phyloP scores from a whole-genome alignment of 805 yeast species.

The Ogataea salicorniae region DNA sequence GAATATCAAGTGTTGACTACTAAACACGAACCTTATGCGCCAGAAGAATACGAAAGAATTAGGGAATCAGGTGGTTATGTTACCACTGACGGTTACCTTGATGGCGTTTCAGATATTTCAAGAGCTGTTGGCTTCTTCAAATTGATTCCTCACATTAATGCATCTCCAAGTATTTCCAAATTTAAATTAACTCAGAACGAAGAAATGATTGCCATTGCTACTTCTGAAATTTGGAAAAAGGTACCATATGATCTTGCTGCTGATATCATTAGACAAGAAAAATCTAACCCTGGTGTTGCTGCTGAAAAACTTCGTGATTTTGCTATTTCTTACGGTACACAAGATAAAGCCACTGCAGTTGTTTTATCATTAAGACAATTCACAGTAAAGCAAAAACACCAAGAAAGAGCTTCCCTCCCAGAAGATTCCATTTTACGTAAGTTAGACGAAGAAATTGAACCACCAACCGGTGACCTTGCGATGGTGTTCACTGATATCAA shows the following conservation, averaged over 20 bases:
- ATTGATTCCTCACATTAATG: conserved; percentile 79
- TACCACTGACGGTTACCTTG: conserved; percentile 75
- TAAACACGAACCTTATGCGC: conserved; percentile 78
- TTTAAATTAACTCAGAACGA: conserved; percentile 61
- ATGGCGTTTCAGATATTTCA: conserved; percentile 77
- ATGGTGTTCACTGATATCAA: conserved; percentile 97
- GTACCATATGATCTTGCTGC: conserved; percentile 82
- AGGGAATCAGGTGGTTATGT: conserved; percentile 91
- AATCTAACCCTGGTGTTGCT: conserved; percentile 80
- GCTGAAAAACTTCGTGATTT: conserved; percentile 92
- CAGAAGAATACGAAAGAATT: conserved; percentile 77
- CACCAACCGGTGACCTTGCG: conserved; percentile 92
- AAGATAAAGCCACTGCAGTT: conserved; percentile 72
- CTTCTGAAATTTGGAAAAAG: conserved; percentile 79
- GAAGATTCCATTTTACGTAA: conserved; percentile 79
- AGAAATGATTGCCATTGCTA: conserved; percentile 80
- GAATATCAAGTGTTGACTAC: conserved; percentile 68
- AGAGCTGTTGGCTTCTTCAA: conserved; percentile 91
- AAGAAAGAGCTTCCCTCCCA: conserved; percentile 41
- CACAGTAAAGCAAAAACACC: conserved; percentile 30
- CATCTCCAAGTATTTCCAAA: conserved; percentile 76
- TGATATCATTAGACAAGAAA: conserved; percentile 79
- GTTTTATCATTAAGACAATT: conserved; percentile 67
- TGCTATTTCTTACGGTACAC: conserved; percentile 88
- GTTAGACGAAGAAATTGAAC: conserved; percentile 83